Evolutionary conservation across 768 basidiomycete species (phyloP), one percentile per base, ranked within the genome.

Genomic region (Fomitopsis pulvina): DNA sequence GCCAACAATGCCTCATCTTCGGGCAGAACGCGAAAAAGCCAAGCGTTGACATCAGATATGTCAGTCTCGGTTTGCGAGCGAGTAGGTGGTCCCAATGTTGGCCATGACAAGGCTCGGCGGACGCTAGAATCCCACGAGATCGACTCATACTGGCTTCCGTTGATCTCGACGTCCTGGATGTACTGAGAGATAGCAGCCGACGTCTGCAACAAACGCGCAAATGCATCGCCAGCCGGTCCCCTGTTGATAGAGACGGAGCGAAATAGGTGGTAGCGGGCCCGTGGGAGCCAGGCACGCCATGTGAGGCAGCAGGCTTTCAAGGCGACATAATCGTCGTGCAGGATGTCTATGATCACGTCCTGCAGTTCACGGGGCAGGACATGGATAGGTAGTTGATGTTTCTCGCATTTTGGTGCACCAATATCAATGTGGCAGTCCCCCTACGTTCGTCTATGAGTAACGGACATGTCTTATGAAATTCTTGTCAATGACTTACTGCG

Each of bases 361-460:
- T 52, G 53, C 34, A 66, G 45, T 49, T 66, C 65, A 30, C 62
- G 54, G 16, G 72, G 71, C 8, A 73, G 42, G 30, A 22, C 16
- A 26, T 22, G 14, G 42, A 11, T 37, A 38, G 42, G 24, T 16
- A 9, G 24, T 12, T 2, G 42, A n/a, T n/a, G n/a, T n/a, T n/a
- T n/a, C n/a, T n/a, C n/a, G n/a, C n/a, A n/a, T n/a, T n/a, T n/a
- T n/a, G n/a, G n/a, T n/a, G n/a, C n/a, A n/a, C n/a, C n/a, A n/a
- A n/a, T n/a, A n/a, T n/a, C n/a, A n/a, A n/a, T n/a, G n/a, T n/a
- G n/a, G n/a, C n/a, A n/a, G n/a, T n/a, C n/a, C n/a, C n/a, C n/a
- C n/a, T n/a, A n/a, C n/a, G n/a, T n/a, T n/a, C n/a, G n/a, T n/a
- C n/a, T n/a, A n/a, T n/a, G n/a, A n/a, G n/a, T n/a, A n/a, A n/a